These are phyloP conservation scores for Solanum infundibuliforme DNA, from an alignment of 257 asterid genomes.

Conservation along the genomic window DNA sequence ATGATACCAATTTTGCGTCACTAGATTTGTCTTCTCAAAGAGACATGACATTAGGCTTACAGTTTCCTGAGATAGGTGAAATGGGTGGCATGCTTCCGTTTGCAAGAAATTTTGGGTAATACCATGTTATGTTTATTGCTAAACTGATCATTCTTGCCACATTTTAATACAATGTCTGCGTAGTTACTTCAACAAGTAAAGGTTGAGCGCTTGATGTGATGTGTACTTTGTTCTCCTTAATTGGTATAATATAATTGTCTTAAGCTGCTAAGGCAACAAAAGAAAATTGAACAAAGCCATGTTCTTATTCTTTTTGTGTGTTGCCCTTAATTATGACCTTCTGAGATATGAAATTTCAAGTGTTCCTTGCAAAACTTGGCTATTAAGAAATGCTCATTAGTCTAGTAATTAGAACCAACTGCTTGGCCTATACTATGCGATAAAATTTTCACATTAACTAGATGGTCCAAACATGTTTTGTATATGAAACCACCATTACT, in stretches of 20 bases:
- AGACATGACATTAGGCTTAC: not conserved
- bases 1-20: not conserved
- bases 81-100: slow-evolving; percentile 10
- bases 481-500: not conserved
- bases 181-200: not conserved
- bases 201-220: not conserved
- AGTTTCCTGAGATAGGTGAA: not conserved
- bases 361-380: not conserved
- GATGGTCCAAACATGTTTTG: not conserved
- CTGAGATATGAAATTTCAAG: not conserved
- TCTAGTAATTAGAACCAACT: not conserved
- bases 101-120: slow-evolving; percentile 24
- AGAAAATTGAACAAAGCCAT: not conserved
- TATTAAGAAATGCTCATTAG: not conserved
- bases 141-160: not conserved
- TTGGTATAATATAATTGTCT: not conserved
- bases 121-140: not conserved
- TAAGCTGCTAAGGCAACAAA: not conserved
- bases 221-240: not conserved
- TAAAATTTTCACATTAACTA: not conserved
- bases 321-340: not conserved
- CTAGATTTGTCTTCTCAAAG: not conserved
- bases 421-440: not conserved
- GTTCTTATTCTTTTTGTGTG: not conserved
- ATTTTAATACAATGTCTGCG: not conserved